phyloP scores from a whole-genome alignment of 257 asterid species.

The Rhazya stricta region DNA sequence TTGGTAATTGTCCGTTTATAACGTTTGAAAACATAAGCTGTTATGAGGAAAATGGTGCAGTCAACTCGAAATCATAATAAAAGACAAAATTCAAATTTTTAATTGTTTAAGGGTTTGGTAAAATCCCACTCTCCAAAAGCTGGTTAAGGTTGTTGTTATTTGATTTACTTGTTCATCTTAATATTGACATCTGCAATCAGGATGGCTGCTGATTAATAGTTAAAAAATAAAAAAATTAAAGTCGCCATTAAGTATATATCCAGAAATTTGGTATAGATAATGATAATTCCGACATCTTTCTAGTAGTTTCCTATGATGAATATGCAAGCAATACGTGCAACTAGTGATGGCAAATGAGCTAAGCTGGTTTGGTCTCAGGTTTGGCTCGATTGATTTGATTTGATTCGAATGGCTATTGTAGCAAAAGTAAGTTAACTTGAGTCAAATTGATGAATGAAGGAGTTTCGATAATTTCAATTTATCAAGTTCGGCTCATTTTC shows the following conservation, averaged over 20 bases:
- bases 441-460: no score
- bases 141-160: slow-evolving; percentile 39
- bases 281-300: no score
- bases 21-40: background rate
- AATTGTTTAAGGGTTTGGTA: slow-evolving; percentile 36
- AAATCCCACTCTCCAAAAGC: slow-evolving; percentile 38
- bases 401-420: no score
- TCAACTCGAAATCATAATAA: background rate
- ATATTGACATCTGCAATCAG: slow-evolving; percentile 20
- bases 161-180: slow-evolving; percentile 29
- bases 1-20: background rate
- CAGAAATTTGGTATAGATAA: background rate
- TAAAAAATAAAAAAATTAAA: background rate
- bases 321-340: no score
- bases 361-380: no score
- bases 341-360: no score
- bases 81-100: slow-evolving; percentile 4
- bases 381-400: no score
- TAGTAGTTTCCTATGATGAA: no score
- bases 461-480: no score
- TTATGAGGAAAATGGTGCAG: background rate
- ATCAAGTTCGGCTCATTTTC: no score
- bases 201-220: background rate
- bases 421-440: no score
- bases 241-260: background rate